Conservation (phyloP, 495 filamentous ascomycete genomes). For the Penicillium coprophilum region DNA sequence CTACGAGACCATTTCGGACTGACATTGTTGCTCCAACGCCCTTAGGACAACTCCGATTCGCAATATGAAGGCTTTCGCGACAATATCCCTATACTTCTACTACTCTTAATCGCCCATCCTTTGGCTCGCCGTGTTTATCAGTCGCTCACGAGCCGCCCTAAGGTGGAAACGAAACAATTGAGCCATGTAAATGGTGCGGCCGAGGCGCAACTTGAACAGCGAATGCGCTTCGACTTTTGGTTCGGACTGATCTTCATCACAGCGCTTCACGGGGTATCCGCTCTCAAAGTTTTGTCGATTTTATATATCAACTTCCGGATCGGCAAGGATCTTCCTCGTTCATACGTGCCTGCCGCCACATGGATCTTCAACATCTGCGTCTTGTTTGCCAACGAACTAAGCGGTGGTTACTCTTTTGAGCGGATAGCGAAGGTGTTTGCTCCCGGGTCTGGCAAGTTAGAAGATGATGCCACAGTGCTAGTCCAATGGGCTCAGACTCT, state of each 20-base stretch:
- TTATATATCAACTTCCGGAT: conserved; percentile 79
- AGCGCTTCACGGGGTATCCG: conserved; percentile 81
- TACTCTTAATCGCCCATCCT: conserved; percentile 73
- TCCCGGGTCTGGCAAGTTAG: conserved; percentile 22
- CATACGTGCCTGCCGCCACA: conserved; percentile 69
- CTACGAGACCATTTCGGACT: conserved; percentile 1
- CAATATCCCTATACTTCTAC: conserved; percentile 77
- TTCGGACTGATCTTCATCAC: conserved; percentile 79
- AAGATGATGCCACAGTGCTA: conserved; percentile 37
- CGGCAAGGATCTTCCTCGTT: conserved; percentile 63
- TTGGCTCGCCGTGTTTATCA: conserved; percentile 73
- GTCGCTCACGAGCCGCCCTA: conserved; percentile 22
- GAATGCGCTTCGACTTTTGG: conserved; percentile 78
- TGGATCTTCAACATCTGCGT: conserved; percentile 91
- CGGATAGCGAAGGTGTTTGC: conserved; percentile 57
- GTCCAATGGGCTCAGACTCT: conserved; percentile 62
- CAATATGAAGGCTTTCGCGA: conserved; percentile 86
- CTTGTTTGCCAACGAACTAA: conserved; percentile 88
- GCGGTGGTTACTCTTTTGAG: conserved; percentile 69
- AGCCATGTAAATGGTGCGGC: conserved; percentile 48
- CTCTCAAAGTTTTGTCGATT: conserved; percentile 76
- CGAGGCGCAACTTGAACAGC: conserved; percentile 67
- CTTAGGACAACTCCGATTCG: conserved; percentile 80
- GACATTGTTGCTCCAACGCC: conserved; percentile 10
- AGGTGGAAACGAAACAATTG: conserved; percentile 10